These are phyloP conservation scores for Arabidopsis thaliana DNA, from an alignment of 345 rosid genomes.

Conservation along the genomic window TAIR10.1 NC_003070.9:1241501-1242000, in stretches of 20 bases:
- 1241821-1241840: slow-evolving; percentile 18
- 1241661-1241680: slow-evolving; percentile 88
- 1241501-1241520: slow-evolving; percentile 97
- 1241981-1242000: slow-evolving; percentile 3
- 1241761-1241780: slow-evolving; percentile 67
- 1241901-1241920: slow-evolving; percentile 20
- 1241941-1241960: slow-evolving; percentile 22
- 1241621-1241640: slow-evolving; percentile 75
- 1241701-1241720: not conserved
- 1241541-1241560: slow-evolving; percentile 53
- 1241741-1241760: slow-evolving; percentile 49
- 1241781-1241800: slow-evolving; percentile 65
- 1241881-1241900: slow-evolving; percentile 22
- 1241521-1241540: slow-evolving; percentile 99
- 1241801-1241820: slow-evolving; percentile 46
- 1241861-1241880: slow-evolving; percentile 12
- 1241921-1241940: slow-evolving; percentile 20
- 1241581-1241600: slow-evolving; percentile 11
- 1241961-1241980: not conserved
- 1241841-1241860: slow-evolving; percentile 15
- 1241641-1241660: slow-evolving; percentile 85
- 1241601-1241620: slow-evolving; percentile 61
- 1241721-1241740: not conserved
- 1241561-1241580: not conserved
- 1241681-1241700: slow-evolving; percentile 14